A percentile compares a stretch with the other conserved stretches of the same genome.
These are phyloP conservation scores for Rhododendron ferrugineum DNA, from an alignment of 148 eudicot genomes.

Conservation along the genomic window DNA sequence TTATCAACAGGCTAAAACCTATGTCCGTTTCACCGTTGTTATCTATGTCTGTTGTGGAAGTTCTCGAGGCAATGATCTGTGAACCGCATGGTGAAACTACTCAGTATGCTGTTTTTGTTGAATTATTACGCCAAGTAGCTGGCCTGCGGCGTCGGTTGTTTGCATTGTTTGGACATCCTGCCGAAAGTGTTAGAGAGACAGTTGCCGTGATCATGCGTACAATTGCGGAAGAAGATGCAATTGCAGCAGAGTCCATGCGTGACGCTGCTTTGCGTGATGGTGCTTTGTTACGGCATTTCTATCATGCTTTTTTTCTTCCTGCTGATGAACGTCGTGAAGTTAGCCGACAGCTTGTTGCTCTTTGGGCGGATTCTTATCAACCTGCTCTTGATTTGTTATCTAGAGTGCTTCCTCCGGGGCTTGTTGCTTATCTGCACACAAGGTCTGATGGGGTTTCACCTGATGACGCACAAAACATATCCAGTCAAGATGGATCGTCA, in stretches of 20 bases:
- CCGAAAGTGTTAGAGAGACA: conserved; percentile 90
- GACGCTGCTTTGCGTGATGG: conserved; percentile 99
- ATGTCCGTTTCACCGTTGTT: conserved; percentile 89
- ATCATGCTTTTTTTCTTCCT: conserved; percentile 83
- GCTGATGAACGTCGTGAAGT: conserved; percentile 90
- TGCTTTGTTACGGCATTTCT: conserved; percentile 86
- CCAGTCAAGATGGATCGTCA: conserved; percentile 57
- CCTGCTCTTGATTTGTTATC: conserved; percentile 90
- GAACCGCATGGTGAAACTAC: conserved; percentile 98
- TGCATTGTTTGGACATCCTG: conserved; percentile 96
- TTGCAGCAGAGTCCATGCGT: conserved; percentile 99
- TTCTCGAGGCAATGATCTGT: conserved; percentile 96
- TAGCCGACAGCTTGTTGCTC: conserved; percentile 96
- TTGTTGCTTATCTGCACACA: conserved; percentile 94
- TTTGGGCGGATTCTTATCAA: conserved; percentile 99
- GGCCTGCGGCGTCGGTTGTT: conserved; percentile 86
- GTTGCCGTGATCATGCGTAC: conserved; percentile 98
- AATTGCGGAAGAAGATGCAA: conserved; percentile 99
- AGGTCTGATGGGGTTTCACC: conserved; percentile 45
- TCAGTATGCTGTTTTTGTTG: conserved; percentile 90
- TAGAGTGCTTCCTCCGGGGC: conserved; percentile 95
- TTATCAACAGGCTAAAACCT: conserved; percentile 89
- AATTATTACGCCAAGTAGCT: conserved; percentile 88
- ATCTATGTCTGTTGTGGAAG: conserved; percentile 91
- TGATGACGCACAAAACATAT: conserved; percentile 45